Conservation (phyloP, 2,329 filamentous ascomycete species). For the Clonostachys solani region DNA sequence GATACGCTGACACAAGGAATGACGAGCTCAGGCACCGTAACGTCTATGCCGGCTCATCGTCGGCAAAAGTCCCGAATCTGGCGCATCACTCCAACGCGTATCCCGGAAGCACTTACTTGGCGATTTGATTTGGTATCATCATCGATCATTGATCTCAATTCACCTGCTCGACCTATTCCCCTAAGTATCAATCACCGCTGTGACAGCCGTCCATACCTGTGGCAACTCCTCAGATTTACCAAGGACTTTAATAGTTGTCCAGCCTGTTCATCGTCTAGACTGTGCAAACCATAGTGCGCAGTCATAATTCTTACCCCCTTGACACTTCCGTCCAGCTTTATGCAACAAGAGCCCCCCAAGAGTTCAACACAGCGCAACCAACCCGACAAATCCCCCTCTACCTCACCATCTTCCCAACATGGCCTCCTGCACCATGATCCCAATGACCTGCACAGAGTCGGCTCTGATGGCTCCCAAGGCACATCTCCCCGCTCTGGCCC, state of each 20-base stretch:
- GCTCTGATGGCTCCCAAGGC: constrained; percentile 24
- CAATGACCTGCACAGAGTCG: constrained; percentile 26
- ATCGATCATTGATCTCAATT: no score
- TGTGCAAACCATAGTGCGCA: constrained; percentile 50
- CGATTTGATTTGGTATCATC: no score
- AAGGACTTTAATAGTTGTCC: no score
- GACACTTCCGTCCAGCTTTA: constrained; percentile 47
- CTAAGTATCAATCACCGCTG: neutral
- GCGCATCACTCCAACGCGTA: no score
- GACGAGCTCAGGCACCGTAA: no score
- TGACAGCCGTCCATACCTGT: no score
- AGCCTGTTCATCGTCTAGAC: constrained; percentile 21
- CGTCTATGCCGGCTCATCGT: no score
- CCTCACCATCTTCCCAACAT: constrained; percentile 45
- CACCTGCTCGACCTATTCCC: neutral
- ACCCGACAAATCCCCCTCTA: constrained; percentile 24
- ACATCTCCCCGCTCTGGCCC: constrained; percentile 27
- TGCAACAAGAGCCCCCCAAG: constrained; percentile 55
- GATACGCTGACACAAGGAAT: no score
- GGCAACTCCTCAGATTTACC: no score
- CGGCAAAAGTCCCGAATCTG: no score
- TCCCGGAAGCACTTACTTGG: no score
- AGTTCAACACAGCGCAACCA: constrained; percentile 36
- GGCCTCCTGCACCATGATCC: constrained; percentile 44
- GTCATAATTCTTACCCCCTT: constrained; percentile 28